Evolutionary conservation across 2,329 filamentous ascomycete genomes (phyloP).

Genomic region (Epichloe scottii): DNA sequence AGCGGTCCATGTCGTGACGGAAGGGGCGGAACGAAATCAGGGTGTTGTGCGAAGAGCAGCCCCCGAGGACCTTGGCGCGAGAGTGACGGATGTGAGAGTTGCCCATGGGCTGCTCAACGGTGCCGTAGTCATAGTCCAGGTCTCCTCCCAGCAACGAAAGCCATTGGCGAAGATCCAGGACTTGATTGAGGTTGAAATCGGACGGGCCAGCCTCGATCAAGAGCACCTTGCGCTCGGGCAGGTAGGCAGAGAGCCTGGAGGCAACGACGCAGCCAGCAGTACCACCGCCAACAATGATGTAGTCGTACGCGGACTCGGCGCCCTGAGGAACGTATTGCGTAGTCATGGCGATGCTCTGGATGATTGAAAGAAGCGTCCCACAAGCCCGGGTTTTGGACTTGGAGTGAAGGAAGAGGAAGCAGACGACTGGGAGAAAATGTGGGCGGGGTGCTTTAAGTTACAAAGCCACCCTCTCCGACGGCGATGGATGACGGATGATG

Average conservation of each 20-base stretch:
- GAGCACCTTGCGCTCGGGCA: slow-evolving; percentile 70
- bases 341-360: slow-evolving; percentile 39
- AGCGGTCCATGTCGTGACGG: slow-evolving; percentile 74
- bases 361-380: neutral
- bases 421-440: neutral
- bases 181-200: slow-evolving; percentile 78
- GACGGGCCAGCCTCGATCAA: slow-evolving; percentile 82
- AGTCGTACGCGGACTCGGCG: slow-evolving; percentile 62
- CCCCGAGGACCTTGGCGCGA: slow-evolving; percentile 81
- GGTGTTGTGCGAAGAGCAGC: slow-evolving; percentile 89
- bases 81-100: slow-evolving; percentile 90
- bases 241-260: slow-evolving; percentile 66
- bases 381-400: neutral
- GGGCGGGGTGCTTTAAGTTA: neutral
- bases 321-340: slow-evolving; percentile 53
- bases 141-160: slow-evolving; percentile 72
- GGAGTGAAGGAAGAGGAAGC: neutral
- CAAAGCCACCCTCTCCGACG: neutral
- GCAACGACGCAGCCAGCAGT: slow-evolving; percentile 80
- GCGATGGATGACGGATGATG: neutral
- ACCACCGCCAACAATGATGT: slow-evolving; percentile 74
- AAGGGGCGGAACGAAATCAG: slow-evolving; percentile 88
- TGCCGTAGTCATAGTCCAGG: slow-evolving; percentile 84
- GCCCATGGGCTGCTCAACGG: slow-evolving; percentile 79
- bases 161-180: slow-evolving; percentile 81